Evolutionary conservation across 139 green algal genomes (phyloP), one percentile per base, ranked within the genome.

Genomic region (Nannochloris sp.): DNA sequence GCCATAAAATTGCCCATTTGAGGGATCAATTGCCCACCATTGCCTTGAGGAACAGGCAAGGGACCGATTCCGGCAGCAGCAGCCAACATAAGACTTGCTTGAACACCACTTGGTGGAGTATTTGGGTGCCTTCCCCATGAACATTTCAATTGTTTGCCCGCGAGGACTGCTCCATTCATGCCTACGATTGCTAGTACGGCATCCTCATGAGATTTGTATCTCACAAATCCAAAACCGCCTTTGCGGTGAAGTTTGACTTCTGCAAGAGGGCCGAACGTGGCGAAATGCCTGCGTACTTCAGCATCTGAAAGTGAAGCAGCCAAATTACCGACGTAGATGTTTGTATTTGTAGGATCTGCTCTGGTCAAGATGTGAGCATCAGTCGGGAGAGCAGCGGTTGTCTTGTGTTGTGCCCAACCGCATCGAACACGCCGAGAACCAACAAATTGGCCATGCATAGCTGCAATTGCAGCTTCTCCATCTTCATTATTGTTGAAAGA

Each of bases 401-500:
- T 67, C 39, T 89, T 90, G 75, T 93, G 84, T 68, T 90, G 75
- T 13, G 86, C 86, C 84, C 86, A 91, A 39, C 83, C 84, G 58
- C 73, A 83, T 8, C 86, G 75, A 25, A 91, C 64, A 10, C 70
- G 55, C 34, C 82, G 66, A 25, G 68, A 64, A 2, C 83, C 83
- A 19, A 89, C 59, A 19, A 82, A 59, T 33, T 76, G 42, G n/a
- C 81, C 83, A 51, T 87, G 71, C 81, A 90, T 83, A 33, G 38
- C 27, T 27, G 65, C 46, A 29, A 93, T 84, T 14, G 79, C 79
- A 12, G 63, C 39, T 48, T 89, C 76, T 1, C 82, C 86, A 31
- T 86, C 72, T 19, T 79, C 79, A 7, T 70, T 65, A 7, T 39
- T 76, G n/a, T 67, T 38, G 67, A 93, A 90, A 10, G 84, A 81